Conservation (phyloP, 768 basidiomycete species). For the Stropharia rugosoannulata region DNA sequence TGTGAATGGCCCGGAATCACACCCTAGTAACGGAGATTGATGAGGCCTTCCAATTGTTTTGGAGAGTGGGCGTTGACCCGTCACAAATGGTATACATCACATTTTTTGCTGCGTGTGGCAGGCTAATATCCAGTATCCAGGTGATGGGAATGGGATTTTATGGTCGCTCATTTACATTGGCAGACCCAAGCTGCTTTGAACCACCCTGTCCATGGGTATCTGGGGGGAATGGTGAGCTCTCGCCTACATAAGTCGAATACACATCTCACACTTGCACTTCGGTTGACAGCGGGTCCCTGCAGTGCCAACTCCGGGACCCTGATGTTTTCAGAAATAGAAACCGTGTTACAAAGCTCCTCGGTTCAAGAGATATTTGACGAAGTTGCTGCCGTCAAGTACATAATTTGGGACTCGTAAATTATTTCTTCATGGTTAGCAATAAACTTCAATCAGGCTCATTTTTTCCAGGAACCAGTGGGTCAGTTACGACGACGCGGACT, state of each 20-base stretch:
- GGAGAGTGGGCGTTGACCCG: slow-evolving; percentile 19
- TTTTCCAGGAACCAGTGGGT: slow-evolving; percentile 24
- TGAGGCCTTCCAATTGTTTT: slow-evolving; percentile 19
- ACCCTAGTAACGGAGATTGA: slow-evolving; percentile 25
- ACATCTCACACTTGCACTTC: not conserved
- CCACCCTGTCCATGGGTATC: slow-evolving; percentile 19
- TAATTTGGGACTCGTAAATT: slow-evolving; percentile 17
- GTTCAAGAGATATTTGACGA: slow-evolving; percentile 17
- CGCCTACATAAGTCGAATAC: not conserved
- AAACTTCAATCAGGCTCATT: not conserved
- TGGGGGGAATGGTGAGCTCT: slow-evolving; percentile 12
- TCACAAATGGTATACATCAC: slow-evolving; percentile 17
- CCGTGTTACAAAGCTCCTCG: slow-evolving; percentile 10
- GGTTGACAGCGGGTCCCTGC: slow-evolving; percentile 4
- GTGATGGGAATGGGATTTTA: slow-evolving; percentile 21
- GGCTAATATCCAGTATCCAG: not conserved
- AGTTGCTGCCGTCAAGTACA: slow-evolving; percentile 22
- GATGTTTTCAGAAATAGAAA: slow-evolving; percentile 15
- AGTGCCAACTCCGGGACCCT: slow-evolving; percentile 11
- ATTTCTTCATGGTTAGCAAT: not conserved
- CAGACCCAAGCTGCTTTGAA: slow-evolving; percentile 12
- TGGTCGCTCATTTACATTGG: slow-evolving; percentile 24
- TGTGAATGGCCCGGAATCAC: too few relatives aligned
- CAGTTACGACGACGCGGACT: slow-evolving; percentile 21
- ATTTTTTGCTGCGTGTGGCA: not conserved